A percentile compares a stretch with the other conserved stretches of the same genome.
Evolutionary conservation across 2,329 filamentous ascomycete species (phyloP).

Genomic region (Ceratocystiopsis minuta): DNA sequence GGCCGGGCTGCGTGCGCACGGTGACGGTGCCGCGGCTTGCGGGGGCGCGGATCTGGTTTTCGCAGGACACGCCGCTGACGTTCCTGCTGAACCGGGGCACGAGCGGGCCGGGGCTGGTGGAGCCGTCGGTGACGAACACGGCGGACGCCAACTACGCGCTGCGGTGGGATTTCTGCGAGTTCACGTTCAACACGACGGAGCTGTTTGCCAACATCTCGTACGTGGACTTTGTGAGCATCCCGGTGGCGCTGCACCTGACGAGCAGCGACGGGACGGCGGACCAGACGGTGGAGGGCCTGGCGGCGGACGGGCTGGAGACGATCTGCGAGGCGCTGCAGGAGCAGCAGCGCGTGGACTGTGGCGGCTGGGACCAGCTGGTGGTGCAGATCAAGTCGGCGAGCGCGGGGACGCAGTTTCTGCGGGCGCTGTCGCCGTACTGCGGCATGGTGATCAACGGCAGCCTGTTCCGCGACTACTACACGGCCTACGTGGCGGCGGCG

Average conservation of each 20-base stretch:
- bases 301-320: conserved; percentile 24
- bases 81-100: conserved; percentile 41
- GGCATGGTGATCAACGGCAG: conserved; percentile 23
- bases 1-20: conserved; percentile 30
- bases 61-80: conserved; percentile 33
- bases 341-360: conserved; percentile 27
- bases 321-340: conserved; percentile 26
- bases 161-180: conserved; percentile 41
- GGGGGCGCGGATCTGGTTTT: conserved; percentile 47
- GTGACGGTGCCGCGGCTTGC: conserved; percentile 45
- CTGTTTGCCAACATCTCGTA: conserved; percentile 48
- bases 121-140: conserved; percentile 48
- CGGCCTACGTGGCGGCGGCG: conserved; percentile 29
- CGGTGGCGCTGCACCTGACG: conserved; percentile 38
- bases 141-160: conserved; percentile 34
- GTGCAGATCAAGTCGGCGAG: conserved; percentile 17
- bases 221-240: conserved; percentile 54
- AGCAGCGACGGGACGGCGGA: conserved; percentile 24
- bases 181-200: conserved; percentile 38
- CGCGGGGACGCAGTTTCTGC: conserved; percentile 19
- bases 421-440: conserved; percentile 35
- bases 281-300: conserved; percentile 31
- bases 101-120: conserved; percentile 40
- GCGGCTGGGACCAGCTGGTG: conserved; percentile 34
- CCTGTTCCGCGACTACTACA: conserved; percentile 33